Evolutionary conservation across 345 rosid genomes (phyloP).

Genomic region (Eutrema yunnanense): DNA sequence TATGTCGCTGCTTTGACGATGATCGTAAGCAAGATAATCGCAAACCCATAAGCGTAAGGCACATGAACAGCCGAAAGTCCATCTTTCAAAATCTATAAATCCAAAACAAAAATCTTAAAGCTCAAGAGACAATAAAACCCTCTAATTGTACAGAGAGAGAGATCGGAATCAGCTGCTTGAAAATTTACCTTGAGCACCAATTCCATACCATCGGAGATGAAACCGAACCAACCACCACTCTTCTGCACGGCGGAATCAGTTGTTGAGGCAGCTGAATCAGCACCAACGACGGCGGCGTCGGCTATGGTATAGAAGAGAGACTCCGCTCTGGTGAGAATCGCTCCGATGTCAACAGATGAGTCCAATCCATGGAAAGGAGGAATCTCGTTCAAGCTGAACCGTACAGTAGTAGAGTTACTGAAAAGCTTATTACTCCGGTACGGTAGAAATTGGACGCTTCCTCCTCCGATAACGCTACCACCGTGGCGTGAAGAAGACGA

Average conservation of each 20-base stretch:
- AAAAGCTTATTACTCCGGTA: slow-evolving; percentile 41
- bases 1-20: slow-evolving; percentile 72
- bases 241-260: slow-evolving; percentile 55
- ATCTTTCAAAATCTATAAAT: slow-evolving; percentile 68
- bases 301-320: slow-evolving; percentile 76
- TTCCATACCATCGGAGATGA: slow-evolving; percentile 86
- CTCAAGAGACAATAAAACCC: neutral
- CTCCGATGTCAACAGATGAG: slow-evolving; percentile 47
- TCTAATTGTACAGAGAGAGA: neutral
- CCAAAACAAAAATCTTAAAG: neutral
- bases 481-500: slow-evolving; percentile 40
- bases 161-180: neutral
- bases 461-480: slow-evolving; percentile 1
- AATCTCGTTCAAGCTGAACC: slow-evolving; percentile 64
- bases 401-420: slow-evolving; percentile 40
- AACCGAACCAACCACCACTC: slow-evolving; percentile 90
- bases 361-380: slow-evolving; percentile 55
- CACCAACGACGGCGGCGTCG: slow-evolving; percentile 63
- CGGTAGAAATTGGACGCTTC: slow-evolving; percentile 33
- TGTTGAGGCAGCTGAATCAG: slow-evolving; percentile 40
- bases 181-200: slow-evolving; percentile 69
- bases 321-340: slow-evolving; percentile 52
- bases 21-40: slow-evolving; percentile 84
- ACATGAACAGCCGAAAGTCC: slow-evolving; percentile 73
- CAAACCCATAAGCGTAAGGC: slow-evolving; percentile 89